Evolutionary conservation across 1,284 basidiomycete genomes (phyloP).

Genomic region (Ustilago tritici): DNA sequence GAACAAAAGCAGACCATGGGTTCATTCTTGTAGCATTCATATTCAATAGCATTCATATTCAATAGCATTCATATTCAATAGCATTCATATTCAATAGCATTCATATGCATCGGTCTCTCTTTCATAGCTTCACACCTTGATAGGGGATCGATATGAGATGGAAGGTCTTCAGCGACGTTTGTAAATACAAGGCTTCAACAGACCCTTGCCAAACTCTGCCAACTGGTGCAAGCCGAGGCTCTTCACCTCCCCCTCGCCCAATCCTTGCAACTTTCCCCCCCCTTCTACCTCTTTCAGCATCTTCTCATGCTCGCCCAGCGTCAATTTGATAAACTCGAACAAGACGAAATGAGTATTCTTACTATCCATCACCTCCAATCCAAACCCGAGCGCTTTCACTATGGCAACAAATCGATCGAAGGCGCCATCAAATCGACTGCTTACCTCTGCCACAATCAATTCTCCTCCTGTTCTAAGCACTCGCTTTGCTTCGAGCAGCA

Average conservation of each 20-base stretch:
- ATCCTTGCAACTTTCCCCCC: conserved; percentile 36
- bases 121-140: no score
- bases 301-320: conserved; percentile 1
- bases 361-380: conserved; percentile 75
- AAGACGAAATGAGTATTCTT: conserved; percentile 60
- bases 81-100: neutral
- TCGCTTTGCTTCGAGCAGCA: conserved; percentile 88
- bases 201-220: conserved; percentile 74
- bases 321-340: conserved; percentile 54
- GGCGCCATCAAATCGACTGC: conserved; percentile 52
- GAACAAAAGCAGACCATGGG: no score
- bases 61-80: neutral
- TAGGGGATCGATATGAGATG: neutral
- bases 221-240: conserved; percentile 63
- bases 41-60: neutral
- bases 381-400: conserved; percentile 83
- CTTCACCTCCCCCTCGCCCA: no score
- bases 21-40: neutral
- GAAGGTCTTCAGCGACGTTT: conserved; percentile 79
- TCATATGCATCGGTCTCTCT: no score
- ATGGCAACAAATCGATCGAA: conserved; percentile 80
- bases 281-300: neutral
- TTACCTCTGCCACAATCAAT: conserved; percentile 94
- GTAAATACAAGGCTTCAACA: conserved; percentile 94
- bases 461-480: conserved; percentile 83